Conservation (phyloP, 2,329 filamentous ascomycete genomes). For the Plenodomus tracheiphilus region DNA sequence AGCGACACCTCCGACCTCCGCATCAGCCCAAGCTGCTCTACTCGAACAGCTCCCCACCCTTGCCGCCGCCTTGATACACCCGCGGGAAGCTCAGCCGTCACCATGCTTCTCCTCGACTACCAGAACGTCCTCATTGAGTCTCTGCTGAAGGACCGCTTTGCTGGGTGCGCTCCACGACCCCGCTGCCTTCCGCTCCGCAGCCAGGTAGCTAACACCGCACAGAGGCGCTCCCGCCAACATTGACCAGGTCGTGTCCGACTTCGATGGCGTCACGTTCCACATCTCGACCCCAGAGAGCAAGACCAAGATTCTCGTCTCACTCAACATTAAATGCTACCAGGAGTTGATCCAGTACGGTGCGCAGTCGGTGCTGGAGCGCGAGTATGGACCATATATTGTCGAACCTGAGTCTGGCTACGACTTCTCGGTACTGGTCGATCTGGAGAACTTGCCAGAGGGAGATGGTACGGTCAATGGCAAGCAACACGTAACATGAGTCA, state of each 20-base stretch:
- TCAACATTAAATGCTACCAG: constrained; percentile 91
- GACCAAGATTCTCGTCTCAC: constrained; percentile 90
- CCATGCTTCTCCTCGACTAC: constrained; percentile 93
- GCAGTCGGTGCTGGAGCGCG: constrained; percentile 84
- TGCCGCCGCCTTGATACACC: constrained; percentile 2
- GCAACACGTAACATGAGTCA: not conserved
- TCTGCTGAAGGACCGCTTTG: constrained; percentile 92
- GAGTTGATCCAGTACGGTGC: constrained; percentile 94
- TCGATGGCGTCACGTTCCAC: constrained; percentile 98
- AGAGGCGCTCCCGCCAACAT: constrained; percentile 86
- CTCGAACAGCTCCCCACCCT: constrained; percentile 31
- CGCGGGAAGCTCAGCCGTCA: constrained; percentile 20
- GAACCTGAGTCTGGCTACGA: constrained; percentile 88
- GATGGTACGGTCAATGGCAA: constrained; percentile 58
- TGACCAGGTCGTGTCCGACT: constrained; percentile 98
- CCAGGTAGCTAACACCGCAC: constrained; percentile 40
- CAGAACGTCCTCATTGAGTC: constrained; percentile 98
- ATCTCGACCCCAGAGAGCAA: constrained; percentile 95
- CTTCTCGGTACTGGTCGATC: constrained; percentile 88
- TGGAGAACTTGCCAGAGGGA: constrained; percentile 81
- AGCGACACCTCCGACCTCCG: constrained; percentile 36
- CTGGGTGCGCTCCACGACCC: constrained; percentile 62
- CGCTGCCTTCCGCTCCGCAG: constrained; percentile 34
- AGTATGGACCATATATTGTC: constrained; percentile 92
- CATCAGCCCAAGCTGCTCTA: constrained; percentile 28